phyloP scores from a whole-genome alignment of 2,329 filamentous ascomycete species.

The Monosporascus sp. region DNA sequence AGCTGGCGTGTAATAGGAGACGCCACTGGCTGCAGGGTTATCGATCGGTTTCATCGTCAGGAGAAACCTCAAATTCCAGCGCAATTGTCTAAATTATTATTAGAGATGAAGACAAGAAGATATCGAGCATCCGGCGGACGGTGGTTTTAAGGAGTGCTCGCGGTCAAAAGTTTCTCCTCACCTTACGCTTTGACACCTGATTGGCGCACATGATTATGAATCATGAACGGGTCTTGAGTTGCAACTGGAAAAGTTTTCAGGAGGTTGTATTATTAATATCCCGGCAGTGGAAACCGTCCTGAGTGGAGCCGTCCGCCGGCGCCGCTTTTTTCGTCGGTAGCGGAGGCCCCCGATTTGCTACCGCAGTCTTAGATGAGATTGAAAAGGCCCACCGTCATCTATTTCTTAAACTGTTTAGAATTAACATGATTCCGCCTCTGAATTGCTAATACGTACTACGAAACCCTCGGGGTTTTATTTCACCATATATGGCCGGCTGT shows the following conservation, averaged over 20 bases:
- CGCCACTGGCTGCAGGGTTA: conserved; percentile 22
- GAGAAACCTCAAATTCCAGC: not conserved
- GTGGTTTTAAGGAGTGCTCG: not conserved
- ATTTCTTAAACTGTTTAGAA: too few relatives aligned
- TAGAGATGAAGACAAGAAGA: not conserved
- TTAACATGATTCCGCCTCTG: too few relatives aligned
- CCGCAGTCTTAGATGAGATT: too few relatives aligned
- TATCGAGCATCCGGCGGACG: not conserved
- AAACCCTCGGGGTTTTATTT: too few relatives aligned
- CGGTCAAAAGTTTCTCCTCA: not conserved
- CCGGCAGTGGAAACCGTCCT: too few relatives aligned
- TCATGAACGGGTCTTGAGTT: not conserved
- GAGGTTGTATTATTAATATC: too few relatives aligned
- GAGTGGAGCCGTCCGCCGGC: too few relatives aligned
- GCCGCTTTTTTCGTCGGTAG: too few relatives aligned
- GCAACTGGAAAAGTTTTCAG: not conserved
- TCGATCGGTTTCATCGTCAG: conserved; percentile 5
- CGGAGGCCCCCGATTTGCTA: too few relatives aligned
- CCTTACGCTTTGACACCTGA: not conserved
- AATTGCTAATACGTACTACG: too few relatives aligned
- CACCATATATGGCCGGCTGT: too few relatives aligned
- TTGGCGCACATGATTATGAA: not conserved
- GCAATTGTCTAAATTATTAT: not conserved
- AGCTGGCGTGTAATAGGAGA: conserved; percentile 39
- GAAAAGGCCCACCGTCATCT: too few relatives aligned